Percentiles rank a stretch among this genome's conserved stretches.
Conservation (phyloP, 176 grass and related monocot species). For the Avena insularis region DNA sequence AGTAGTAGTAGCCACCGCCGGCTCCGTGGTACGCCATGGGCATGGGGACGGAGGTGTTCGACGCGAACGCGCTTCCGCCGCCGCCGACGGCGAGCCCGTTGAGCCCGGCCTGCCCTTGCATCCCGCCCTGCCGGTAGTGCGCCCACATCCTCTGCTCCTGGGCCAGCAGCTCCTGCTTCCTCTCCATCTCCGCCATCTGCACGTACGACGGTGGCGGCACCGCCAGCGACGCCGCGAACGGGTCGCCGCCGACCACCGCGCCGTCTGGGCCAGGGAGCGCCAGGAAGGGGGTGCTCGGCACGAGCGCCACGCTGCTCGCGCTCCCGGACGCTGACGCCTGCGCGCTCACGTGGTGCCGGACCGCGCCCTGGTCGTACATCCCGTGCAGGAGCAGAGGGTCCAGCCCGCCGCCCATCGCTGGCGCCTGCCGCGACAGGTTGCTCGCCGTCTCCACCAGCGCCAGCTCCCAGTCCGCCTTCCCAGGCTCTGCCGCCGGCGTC, state of each 20-base stretch:
- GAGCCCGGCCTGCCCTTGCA: constrained; percentile 63
- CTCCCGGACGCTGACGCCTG: constrained; percentile 51
- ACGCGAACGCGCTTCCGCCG: constrained; percentile 36
- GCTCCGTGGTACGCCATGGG: constrained; percentile 49
- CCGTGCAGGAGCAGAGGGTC: constrained; percentile 71
- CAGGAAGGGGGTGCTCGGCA: constrained; percentile 43
- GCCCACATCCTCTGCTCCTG: constrained; percentile 86
- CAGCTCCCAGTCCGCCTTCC: constrained; percentile 86
- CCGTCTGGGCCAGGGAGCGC: constrained; percentile 72
- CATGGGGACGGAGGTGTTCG: constrained; percentile 53
- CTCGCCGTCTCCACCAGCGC: constrained; percentile 76
- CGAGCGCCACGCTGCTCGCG: constrained; percentile 70
- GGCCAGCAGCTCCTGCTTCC: constrained; percentile 75
- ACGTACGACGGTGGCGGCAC: constrained; percentile 79
- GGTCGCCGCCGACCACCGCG: constrained; percentile 55
- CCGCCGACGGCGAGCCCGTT: constrained; percentile 34
- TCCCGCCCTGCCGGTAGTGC: constrained; percentile 61
- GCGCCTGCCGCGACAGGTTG: constrained; percentile 63
- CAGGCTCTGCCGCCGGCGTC: constrained; percentile 60
- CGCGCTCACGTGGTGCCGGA: constrained; percentile 49
- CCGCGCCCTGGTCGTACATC: constrained; percentile 81
- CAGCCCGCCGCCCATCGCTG: constrained; percentile 62
- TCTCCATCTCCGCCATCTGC: constrained; percentile 83
- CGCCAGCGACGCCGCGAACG: constrained; percentile 72
- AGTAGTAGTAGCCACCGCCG: constrained; percentile 53